Evolutionary conservation across 2,329 filamentous ascomycete genomes (phyloP).

Genomic region (Aspergillus viridinutans): DNA sequence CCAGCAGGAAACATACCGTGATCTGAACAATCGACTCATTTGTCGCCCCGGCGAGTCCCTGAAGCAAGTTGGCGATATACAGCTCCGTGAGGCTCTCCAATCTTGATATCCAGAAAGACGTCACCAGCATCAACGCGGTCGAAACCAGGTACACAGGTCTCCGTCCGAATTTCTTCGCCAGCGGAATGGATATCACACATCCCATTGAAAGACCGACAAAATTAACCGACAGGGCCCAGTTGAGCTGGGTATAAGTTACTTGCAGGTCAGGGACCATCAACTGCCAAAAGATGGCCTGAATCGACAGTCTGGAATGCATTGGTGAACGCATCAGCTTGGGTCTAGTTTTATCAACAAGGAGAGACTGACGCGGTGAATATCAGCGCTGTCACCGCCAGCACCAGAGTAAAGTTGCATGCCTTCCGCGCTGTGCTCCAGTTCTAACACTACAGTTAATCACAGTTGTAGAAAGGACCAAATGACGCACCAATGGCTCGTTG

Average conservation of each 20-base stretch:
- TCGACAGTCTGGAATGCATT: constrained; percentile 27
- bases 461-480: neutral
- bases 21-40: constrained; percentile 39
- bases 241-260: constrained; percentile 40
- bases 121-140: constrained; percentile 33
- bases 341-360: neutral
- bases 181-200: constrained; percentile 44
- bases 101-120: constrained; percentile 40
- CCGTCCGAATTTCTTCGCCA: constrained; percentile 46
- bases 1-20: constrained; percentile 30
- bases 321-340: neutral
- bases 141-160: constrained; percentile 45
- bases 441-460: constrained; percentile 8
- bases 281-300: constrained; percentile 44
- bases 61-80: constrained; percentile 40
- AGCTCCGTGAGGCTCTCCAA: constrained; percentile 40
- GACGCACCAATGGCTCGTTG: constrained; percentile 35
- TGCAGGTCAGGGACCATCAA: constrained; percentile 44
- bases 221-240: constrained; percentile 45
- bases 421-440: constrained; percentile 46
- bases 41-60: constrained; percentile 34
- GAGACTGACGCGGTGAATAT: constrained; percentile 35
- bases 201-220: constrained; percentile 44
- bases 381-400: constrained; percentile 41
- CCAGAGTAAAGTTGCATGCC: constrained; percentile 39